phyloP scores from a whole-genome alignment of 2,329 filamentous ascomycete genomes.

The Oidium heveae region DNA sequence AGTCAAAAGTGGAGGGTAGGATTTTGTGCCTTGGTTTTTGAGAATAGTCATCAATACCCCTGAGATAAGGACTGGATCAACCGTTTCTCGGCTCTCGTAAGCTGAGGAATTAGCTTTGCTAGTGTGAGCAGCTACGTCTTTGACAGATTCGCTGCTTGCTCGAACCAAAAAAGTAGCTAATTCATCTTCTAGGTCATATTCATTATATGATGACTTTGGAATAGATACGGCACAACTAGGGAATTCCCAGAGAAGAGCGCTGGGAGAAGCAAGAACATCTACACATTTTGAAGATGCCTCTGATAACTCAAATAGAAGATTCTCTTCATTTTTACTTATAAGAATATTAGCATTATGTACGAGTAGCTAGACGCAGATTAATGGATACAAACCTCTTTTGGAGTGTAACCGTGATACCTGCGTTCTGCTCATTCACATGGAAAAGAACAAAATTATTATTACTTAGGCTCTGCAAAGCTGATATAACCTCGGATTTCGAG shows the following conservation, averaged over 20 bases:
- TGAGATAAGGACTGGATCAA: slow-evolving; percentile 29
- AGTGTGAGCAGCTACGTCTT: slow-evolving; percentile 24
- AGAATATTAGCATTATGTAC: slow-evolving; percentile 1
- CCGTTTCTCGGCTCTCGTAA: slow-evolving; percentile 30
- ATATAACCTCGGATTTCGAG: not conserved
- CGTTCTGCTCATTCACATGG: slow-evolving; percentile 22
- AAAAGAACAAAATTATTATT: slow-evolving; percentile 14
- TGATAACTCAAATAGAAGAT: slow-evolving; percentile 30
- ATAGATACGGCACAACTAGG: slow-evolving; percentile 26
- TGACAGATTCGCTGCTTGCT: slow-evolving; percentile 25
- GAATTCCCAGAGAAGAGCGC: slow-evolving; percentile 31
- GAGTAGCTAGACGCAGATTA: not conserved
- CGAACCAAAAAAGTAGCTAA: slow-evolving; percentile 29
- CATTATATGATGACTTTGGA: slow-evolving; percentile 16
- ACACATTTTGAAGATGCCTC: slow-evolving; percentile 29
- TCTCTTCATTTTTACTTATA: slow-evolving; percentile 6
- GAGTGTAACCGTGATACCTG: slow-evolving; percentile 18
- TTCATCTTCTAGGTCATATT: slow-evolving; percentile 20
- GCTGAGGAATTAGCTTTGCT: slow-evolving; percentile 24
- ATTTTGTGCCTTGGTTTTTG: slow-evolving; percentile 22
- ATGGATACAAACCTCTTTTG: slow-evolving; percentile 11
- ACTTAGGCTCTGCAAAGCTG: not conserved
- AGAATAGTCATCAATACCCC: slow-evolving; percentile 34
- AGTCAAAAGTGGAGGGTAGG: slow-evolving; percentile 17
- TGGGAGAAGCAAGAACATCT: slow-evolving; percentile 22